phyloP scores from a whole-genome alignment of 306 rosid genomes.

The Cucurbita ficifolia region DNA sequence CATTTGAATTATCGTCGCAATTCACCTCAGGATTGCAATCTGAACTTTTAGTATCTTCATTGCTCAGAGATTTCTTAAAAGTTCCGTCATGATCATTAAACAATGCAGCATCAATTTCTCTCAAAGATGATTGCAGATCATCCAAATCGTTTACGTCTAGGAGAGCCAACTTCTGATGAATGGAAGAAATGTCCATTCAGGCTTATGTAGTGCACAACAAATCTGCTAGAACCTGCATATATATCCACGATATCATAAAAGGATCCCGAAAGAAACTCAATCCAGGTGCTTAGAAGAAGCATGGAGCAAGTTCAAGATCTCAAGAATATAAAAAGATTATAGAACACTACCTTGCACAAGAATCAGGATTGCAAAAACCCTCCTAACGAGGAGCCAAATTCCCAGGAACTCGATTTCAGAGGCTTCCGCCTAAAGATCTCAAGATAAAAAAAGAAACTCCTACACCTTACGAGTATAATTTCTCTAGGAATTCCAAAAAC shows the following conservation, averaged over 20 bases:
- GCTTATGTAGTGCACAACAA: neutral
- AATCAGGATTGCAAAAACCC: neutral
- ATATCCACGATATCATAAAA: neutral
- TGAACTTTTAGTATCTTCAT: conserved; percentile 18
- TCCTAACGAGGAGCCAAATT: neutral
- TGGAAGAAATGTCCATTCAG: conserved; percentile 43
- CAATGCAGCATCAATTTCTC: conserved; percentile 10
- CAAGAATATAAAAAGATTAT: neutral
- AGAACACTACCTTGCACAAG: neutral
- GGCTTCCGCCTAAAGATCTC: conserved; percentile 9
- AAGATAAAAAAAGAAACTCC: conserved; percentile 2
- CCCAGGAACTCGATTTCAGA: neutral
- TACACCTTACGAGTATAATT: conserved; percentile 5
- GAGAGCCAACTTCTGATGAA: conserved; percentile 13
- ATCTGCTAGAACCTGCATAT: conserved; percentile 5
- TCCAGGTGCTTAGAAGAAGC: neutral
- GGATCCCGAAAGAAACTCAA: neutral
- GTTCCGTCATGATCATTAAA: conserved; percentile 28
- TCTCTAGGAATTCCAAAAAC: conserved; percentile 2
- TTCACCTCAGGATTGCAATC: conserved; percentile 13
- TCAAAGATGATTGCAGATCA: conserved; percentile 19
- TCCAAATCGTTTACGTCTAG: conserved; percentile 12
- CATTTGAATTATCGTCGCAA: conserved; percentile 5
- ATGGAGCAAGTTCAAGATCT: neutral
- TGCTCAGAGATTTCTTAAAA: conserved; percentile 25